Evolutionary conservation across 441 rosid genomes (phyloP).

Genomic region (Gossypium lobatum): DNA sequence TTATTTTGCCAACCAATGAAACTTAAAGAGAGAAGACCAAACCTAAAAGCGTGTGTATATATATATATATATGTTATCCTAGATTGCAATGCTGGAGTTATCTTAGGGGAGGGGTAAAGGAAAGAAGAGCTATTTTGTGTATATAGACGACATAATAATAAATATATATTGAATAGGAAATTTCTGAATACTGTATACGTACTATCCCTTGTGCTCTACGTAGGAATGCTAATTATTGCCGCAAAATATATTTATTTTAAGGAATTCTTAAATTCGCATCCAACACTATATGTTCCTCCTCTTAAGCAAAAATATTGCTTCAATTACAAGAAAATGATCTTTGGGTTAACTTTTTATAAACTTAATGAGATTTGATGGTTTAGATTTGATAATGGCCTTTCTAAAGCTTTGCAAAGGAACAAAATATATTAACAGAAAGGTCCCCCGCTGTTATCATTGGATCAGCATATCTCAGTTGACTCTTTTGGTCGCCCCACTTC

Average conservation of each 20-base stretch:
- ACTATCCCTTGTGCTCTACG: slow-evolving; percentile 19
- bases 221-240: slow-evolving; percentile 17
- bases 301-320: slow-evolving; percentile 16
- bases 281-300: neutral
- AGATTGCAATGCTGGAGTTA: too few species aligned
- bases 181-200: too few species aligned
- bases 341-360: neutral
- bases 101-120: too few species aligned
- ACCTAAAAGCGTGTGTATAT: too few species aligned
- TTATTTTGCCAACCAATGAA: too few species aligned
- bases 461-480: slow-evolving; percentile 10
- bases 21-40: too few species aligned
- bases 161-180: too few species aligned
- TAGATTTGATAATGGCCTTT: slow-evolving; percentile 11
- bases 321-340: slow-evolving; percentile 21
- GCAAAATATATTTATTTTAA: neutral
- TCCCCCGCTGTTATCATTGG: slow-evolving; percentile 8
- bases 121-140: too few species aligned
- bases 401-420: slow-evolving; percentile 2
- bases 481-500: neutral
- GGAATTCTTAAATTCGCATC: neutral
- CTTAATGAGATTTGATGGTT: slow-evolving; percentile 11
- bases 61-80: too few species aligned
- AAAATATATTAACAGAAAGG: slow-evolving; percentile 7
- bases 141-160: too few species aligned